These are phyloP conservation scores for Stemphylium beticola DNA, from an alignment of 2,329 filamentous ascomycete genomes.

Conservation along the genomic window DNA sequence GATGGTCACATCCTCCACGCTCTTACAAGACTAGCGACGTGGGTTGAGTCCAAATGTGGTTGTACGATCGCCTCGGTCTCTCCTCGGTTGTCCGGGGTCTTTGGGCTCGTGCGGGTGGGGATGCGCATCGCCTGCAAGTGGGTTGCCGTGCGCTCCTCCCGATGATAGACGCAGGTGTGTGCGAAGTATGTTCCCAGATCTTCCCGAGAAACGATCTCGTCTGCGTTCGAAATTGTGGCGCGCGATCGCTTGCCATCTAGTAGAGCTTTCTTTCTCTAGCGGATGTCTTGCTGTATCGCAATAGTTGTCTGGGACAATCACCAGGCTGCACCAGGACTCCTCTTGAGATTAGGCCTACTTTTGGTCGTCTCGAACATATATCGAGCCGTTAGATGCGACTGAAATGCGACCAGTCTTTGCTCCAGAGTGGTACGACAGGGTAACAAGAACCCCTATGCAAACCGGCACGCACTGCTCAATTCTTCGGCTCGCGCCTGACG, in stretches of 20 bases:
- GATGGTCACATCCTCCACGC: slow-evolving; percentile 24
- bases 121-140: neutral
- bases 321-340: neutral
- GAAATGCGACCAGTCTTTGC: neutral
- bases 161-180: neutral
- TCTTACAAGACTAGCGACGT: slow-evolving; percentile 28
- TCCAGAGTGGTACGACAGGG: neutral
- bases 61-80: neutral
- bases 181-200: neutral
- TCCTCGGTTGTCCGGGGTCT: slow-evolving; percentile 8
- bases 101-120: neutral
- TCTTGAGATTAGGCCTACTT: neutral
- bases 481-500: slow-evolving; percentile 22
- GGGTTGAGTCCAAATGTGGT: neutral
- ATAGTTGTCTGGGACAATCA: neutral
- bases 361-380: too few relatives aligned
- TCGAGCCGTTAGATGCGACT: neutral
- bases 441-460: neutral
- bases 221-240: neutral
- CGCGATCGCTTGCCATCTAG: neutral
- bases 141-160: neutral
- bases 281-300: neutral
- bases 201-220: neutral
- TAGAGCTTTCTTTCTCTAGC: neutral
- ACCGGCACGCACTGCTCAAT: slow-evolving; percentile 21